Conservation (phyloP, 345 rosid genomes). For the Melastoma malabathricum region DNA sequence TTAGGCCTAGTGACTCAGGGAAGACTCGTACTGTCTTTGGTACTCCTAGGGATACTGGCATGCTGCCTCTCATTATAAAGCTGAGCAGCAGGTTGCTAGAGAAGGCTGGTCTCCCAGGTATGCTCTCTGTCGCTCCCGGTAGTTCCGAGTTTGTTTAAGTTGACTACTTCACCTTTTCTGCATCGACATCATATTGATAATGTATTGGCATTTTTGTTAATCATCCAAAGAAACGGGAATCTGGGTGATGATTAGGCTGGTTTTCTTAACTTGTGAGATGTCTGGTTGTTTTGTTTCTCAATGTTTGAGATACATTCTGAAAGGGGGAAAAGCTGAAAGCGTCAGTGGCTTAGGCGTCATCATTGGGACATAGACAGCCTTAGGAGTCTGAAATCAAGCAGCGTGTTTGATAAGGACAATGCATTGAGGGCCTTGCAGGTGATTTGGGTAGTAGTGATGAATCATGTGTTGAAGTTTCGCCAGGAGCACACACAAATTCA, state of each 20-base stretch:
- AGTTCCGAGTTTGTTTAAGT: too few species aligned
- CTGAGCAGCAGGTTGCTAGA: conserved; percentile 10
- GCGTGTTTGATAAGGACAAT: conserved; percentile 19
- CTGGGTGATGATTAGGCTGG: conserved; percentile 1
- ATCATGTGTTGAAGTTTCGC: conserved; percentile 6
- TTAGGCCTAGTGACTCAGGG: conserved; percentile 81
- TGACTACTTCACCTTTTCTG: too few species aligned
- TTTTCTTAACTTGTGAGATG: neutral
- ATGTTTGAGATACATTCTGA: conserved; percentile 77
- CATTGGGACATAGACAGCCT: conserved; percentile 33
- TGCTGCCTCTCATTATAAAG: conserved; percentile 54
- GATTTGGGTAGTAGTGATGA: conserved; percentile 14
- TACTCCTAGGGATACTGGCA: conserved; percentile 54
- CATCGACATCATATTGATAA: too few species aligned
- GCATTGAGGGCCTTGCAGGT: conserved; percentile 11
- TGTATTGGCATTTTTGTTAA: too few species aligned
- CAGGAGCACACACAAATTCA: conserved; percentile 11
- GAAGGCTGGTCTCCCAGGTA: conserved; percentile 33
- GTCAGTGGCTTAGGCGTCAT: conserved; percentile 46
- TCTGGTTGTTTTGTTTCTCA: conserved; percentile 49
- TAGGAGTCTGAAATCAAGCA: conserved; percentile 27
- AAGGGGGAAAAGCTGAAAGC: conserved; percentile 68
- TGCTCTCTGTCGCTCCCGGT: neutral
- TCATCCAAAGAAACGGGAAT: too few species aligned
- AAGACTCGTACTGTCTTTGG: conserved; percentile 91